Base-by-base conservation (phyloP, 2,329 filamentous ascomycete species). In the Lasiodiplodia hormozganensis region DNA sequence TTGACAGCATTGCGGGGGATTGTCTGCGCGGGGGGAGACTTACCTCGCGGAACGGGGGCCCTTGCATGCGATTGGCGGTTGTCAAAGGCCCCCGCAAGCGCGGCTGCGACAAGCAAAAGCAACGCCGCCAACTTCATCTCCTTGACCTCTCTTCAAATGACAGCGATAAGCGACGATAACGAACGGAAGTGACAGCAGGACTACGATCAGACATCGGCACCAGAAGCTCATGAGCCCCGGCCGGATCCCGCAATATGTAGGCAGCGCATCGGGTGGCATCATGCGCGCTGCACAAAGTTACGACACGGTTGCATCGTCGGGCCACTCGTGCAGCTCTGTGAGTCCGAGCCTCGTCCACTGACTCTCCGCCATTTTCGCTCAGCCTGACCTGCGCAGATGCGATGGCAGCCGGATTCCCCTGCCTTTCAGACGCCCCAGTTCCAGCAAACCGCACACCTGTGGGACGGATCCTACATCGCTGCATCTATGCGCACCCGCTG, bases 191-290 rank as follows among this genome's bases (percentile, higher is more conserved):
- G 58, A 62, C 58, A 62, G 58, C 58, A 62, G 25, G 40, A 36
- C 40, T 25, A 11, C 58, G 25, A 25, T n/a, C 58, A 40, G 36
- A 31, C 31, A 62, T 34, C 58, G 23, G 57, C 57, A 14, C 40
- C 57, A 62, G 25, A 40, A 62, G 58, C 18, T 23, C 40, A 25
- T 23, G 40, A 47, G 57, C 40, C 57, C 57, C 57, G 57, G 57
- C 57, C 40, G 25, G 23, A 23, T 40, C 25, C 21, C 57, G 25
- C 58, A 62, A 62, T 62, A 62, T 62, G 58, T 62, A 62, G 58
- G 58, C 58, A 34, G 58, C 58, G 58, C 40, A 16, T 49, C 58
- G 58, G 58, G 58, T 62, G 40, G 14, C 40, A 34, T 62, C 58
- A 31, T 62, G 58, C 58, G 34, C 23, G 25, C 40, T 36, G 58